Conservation (phyloP, 768 basidiomycete genomes). For the Trametes villosa region DNA sequence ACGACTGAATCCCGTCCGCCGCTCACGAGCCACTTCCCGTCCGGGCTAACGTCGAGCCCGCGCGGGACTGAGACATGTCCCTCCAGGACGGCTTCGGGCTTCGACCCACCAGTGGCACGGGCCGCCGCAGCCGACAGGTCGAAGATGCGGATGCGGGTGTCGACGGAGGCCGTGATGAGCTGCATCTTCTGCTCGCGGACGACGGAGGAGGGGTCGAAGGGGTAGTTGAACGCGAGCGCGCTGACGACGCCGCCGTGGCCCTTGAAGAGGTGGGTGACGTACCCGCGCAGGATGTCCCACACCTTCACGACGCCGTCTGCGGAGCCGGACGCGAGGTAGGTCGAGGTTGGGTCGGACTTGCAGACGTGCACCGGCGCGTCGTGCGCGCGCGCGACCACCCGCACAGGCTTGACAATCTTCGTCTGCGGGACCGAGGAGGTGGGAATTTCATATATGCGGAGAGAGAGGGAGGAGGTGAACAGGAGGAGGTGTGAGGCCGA, state of each 20-base stretch:
- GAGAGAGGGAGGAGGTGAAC: slow-evolving; percentile 79
- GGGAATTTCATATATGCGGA: slow-evolving; percentile 86
- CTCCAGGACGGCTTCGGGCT: slow-evolving; percentile 83
- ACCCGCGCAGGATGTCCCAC: slow-evolving; percentile 88
- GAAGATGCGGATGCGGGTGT: slow-evolving; percentile 91
- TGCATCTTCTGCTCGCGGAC: slow-evolving; percentile 60
- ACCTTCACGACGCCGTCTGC: slow-evolving; percentile 98
- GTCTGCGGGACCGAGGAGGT: slow-evolving; percentile 42
- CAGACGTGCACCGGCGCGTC: slow-evolving; percentile 94
- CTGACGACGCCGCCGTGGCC: slow-evolving; percentile 98
- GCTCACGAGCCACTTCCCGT: slow-evolving; percentile 89
- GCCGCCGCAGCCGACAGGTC: slow-evolving; percentile 74
- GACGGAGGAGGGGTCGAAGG: slow-evolving; percentile 58
- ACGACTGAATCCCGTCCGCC: slow-evolving; percentile 94
- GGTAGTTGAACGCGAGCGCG: slow-evolving; percentile 85
- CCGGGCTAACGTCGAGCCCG: slow-evolving; percentile 80
- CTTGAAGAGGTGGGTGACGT: slow-evolving; percentile 91
- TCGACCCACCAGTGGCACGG: slow-evolving; percentile 56
- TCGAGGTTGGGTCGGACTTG: slow-evolving; percentile 80
- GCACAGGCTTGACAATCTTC: slow-evolving; percentile 67
- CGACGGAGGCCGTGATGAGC: slow-evolving; percentile 89
- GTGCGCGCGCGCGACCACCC: slow-evolving; percentile 83
- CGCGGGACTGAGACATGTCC: slow-evolving; percentile 95
- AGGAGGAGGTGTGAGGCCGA: slow-evolving; percentile 75
- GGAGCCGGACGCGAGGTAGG: slow-evolving; percentile 92